Evolutionary conservation across 352 stramenopile genomes (phyloP), one percentile per base, ranked within the genome.

Genomic region (Salisapilia sapeloensis): DNA sequence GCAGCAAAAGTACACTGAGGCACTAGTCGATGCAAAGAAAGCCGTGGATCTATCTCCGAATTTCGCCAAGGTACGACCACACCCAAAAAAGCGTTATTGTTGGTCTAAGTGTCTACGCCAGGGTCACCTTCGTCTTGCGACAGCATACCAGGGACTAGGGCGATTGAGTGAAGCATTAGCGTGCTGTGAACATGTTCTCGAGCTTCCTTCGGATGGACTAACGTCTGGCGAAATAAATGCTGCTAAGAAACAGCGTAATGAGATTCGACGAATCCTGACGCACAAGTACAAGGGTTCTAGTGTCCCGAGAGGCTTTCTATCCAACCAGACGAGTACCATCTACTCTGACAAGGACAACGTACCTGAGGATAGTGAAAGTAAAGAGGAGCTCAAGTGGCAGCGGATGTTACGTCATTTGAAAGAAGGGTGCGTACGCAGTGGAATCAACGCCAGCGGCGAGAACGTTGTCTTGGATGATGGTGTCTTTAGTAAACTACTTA

Each of bases 51-150:
- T 94, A 1, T 69, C 94, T 24, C 56, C 81, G 0, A 62, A 38
- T 4, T 99, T 95, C 70, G 38, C 76, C 21, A 99, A 98, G 61
- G 53, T 51, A 14, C 17, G 34, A 14, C n/a, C n/a, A 15, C 4
- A 16, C 12, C 3, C 9, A 1, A 6, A 21, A 3, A 19, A 31
- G 26, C 26, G 6, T 16, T 19, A 24, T 40, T 35, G 12, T 2
- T 20, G 15, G 15, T 35, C 13, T 16, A 20, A 12, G 20, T 4
- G 18, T 18, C 32, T 25, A 22, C 9, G 23, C 24, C 25, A 66
- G 59, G 85, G 62, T 5, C 87, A 93, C 52, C 85, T 89, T 45
- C 69, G 93, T 26, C 76, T 90, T 38, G 93, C 80, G 13, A 60
- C 75, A 22, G 90, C 89, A 1, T 75, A 64, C 18, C 62, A 81